Base-by-base conservation (phyloP, 2,329 filamentous ascomycete genomes). In the Aspergillus calidoustus region DNA sequence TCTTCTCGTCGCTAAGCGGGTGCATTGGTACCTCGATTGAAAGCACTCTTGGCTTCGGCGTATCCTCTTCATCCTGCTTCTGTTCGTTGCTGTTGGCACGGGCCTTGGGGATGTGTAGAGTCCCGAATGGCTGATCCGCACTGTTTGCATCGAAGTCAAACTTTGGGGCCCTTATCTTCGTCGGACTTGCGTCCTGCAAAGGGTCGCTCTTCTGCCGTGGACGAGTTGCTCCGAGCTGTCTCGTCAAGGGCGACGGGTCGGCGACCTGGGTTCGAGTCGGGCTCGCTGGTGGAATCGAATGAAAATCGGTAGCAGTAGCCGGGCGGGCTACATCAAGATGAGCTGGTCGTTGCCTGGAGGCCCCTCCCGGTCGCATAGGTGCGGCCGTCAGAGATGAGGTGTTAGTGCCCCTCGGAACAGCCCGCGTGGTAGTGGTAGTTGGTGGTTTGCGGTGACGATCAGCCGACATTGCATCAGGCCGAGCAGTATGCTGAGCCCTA, bases 401-500 rank as follows among this genome's bases (percentile, higher is more conserved):
- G 58, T 72, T 71, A 38, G 76, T 62, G 2, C 72, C 73, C 5
- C 77, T 76, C n/a, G 76, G 72, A 17, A 77, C 71, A 54, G 73
- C 72, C 51, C 77, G 71, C 44, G 71, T 64, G 34, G 34, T 41
- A 15, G 34, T 38, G 15, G 31, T 41, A 34, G 71, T 67, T 25
- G 77, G 62, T 49, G 69, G 65, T 50, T 72, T 72, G 17, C 68
- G 77, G 62, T 56, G 74, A 53, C 77, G 77, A 47, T 71, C 69
- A 46, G 68, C 61, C 15, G 82, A 79, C 34, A 68, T 73, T n/a
- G 66, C 54, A 7, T 75, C 75, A 46, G 83, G 79, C 64, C 85
- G 82, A 48, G 77, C 77, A 31, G 84, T 83, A 70, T 85, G 84
- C 53, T 85, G 84, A 63, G 86, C 87, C 69, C 79, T 84, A n/a